Conservation (phyloP, 495 filamentous ascomycete genomes). For the Hypomontagnella submonticulosa region DNA sequence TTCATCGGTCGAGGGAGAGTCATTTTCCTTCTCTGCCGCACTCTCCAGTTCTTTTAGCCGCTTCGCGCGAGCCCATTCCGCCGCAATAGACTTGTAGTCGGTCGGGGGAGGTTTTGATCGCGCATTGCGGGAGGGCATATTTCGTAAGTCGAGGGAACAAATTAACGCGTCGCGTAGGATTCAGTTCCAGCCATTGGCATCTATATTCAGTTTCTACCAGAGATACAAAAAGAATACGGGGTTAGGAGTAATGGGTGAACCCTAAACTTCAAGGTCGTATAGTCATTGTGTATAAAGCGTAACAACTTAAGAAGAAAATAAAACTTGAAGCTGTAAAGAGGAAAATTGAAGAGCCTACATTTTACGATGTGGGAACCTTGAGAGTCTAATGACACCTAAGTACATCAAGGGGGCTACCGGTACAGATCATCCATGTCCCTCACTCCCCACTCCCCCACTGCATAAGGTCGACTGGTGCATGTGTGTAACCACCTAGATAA, state of each 20-base stretch:
- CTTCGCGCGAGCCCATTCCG: constrained; percentile 60
- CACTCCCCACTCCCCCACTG: too few relatives aligned
- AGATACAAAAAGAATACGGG: constrained; percentile 18
- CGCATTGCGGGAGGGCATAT: constrained; percentile 39
- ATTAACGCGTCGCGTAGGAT: constrained; percentile 35
- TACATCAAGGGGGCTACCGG: too few relatives aligned
- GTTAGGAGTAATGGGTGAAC: constrained; percentile 27
- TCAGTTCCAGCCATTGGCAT: constrained; percentile 42
- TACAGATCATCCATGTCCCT: too few relatives aligned
- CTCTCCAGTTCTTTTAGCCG: constrained; percentile 53
- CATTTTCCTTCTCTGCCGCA: constrained; percentile 37
- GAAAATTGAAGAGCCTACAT: too few relatives aligned
- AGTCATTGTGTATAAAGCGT: constrained; percentile 8
- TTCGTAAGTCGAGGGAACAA: constrained; percentile 20
- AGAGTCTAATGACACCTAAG: too few relatives aligned
- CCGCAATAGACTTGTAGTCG: constrained; percentile 58
- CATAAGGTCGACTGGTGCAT: too few relatives aligned
- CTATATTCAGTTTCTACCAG: constrained; percentile 11
- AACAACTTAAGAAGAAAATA: background rate
- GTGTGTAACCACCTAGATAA: too few relatives aligned
- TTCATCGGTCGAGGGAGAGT: constrained; percentile 39
- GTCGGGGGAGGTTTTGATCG: constrained; percentile 42
- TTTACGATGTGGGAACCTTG: too few relatives aligned
- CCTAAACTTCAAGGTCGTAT: constrained; percentile 16
- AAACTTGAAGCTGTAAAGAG: background rate